Evolutionary conservation across 129 eudicot species (phyloP).

Genomic region (Arctium minus): DNA sequence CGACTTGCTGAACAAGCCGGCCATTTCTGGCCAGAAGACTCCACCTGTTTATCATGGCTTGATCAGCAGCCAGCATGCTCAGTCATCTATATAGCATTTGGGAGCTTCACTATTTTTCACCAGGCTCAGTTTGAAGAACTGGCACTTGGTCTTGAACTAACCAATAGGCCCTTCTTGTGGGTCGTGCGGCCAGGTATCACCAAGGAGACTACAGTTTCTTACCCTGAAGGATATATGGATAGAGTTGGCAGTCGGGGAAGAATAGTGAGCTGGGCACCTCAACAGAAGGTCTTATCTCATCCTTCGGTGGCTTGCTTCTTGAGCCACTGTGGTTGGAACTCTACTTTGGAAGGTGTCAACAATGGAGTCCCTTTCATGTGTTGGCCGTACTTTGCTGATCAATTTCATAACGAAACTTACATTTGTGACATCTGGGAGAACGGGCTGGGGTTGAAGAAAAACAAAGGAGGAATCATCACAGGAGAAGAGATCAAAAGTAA

Average conservation of each 20-base stretch:
- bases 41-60: conserved; percentile 57
- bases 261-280: conserved; percentile 71
- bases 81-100: conserved; percentile 61
- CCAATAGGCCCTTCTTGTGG: conserved; percentile 50
- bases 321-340: conserved; percentile 72
- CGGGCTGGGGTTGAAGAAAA: conserved; percentile 27
- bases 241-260: conserved; percentile 27
- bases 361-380: conserved; percentile 57
- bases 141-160: conserved; percentile 52
- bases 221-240: conserved; percentile 27
- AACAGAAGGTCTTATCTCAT: conserved; percentile 58
- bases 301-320: conserved; percentile 56
- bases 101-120: conserved; percentile 44
- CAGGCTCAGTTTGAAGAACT: conserved; percentile 51
- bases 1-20: conserved; percentile 23
- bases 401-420: conserved; percentile 33
- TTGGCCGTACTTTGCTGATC: conserved; percentile 61
- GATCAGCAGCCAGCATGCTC: conserved; percentile 40
- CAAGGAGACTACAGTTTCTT: conserved; percentile 13
- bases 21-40: conserved; percentile 46
- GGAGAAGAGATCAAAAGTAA: conserved; percentile 28
- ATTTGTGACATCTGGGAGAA: conserved; percentile 43
- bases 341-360: conserved; percentile 51
- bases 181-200: conserved; percentile 41
- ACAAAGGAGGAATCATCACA: conserved; percentile 29